phyloP scores from a whole-genome alignment of 108 stramenopile species.

The Cyclotella cryptica region DNA sequence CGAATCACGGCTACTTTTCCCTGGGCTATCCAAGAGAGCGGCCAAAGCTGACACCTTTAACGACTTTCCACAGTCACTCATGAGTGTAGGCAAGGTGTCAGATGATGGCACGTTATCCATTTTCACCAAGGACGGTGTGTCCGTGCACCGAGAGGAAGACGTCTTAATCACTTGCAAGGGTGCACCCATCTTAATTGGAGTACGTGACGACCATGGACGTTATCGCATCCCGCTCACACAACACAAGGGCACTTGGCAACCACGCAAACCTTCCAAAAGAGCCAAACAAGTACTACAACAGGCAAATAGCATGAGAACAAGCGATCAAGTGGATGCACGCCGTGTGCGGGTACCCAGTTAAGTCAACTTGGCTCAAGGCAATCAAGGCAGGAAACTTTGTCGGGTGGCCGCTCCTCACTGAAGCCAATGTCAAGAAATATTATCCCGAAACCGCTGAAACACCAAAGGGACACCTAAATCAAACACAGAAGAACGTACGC shows the following conservation, averaged over 20 bases:
- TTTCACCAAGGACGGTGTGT: not conserved
- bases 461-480: not conserved
- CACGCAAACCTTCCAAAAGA: not conserved
- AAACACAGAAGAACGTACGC: not conserved
- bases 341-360: not conserved
- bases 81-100: not conserved
- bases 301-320: not conserved
- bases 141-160: not conserved
- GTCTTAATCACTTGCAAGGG: not conserved
- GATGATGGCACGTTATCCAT: not conserved
- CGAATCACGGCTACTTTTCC: not conserved
- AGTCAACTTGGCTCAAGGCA: slow-evolving; percentile 19
- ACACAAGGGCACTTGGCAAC: not conserved
- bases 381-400: slow-evolving; percentile 12
- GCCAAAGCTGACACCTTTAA: not conserved
- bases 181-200: not conserved
- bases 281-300: not conserved
- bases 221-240: not conserved
- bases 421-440: not conserved
- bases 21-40: not conserved
- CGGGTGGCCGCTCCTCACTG: not conserved
- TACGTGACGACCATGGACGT: not conserved
- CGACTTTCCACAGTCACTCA: not conserved
- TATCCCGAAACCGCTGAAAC: not conserved
- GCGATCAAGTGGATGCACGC: slow-evolving; percentile 4